These are phyloP conservation scores for Coniosporium tulheliwenetii DNA, from an alignment of 2,329 filamentous ascomycete genomes.

Conservation along the genomic window DNA sequence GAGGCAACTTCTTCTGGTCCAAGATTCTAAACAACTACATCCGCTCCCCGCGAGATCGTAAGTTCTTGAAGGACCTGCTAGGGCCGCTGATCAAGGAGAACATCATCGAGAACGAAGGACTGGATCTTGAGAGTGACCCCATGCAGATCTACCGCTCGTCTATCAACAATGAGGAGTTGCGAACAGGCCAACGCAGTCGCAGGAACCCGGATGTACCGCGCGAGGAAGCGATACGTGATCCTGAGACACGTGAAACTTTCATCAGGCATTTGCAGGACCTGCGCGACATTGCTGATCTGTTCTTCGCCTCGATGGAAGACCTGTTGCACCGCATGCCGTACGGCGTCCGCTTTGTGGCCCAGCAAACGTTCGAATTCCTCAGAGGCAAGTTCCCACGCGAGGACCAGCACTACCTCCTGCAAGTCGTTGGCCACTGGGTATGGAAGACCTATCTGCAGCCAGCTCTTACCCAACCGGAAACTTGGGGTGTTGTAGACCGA, in stretches of 20 bases:
- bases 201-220: conserved; percentile 73
- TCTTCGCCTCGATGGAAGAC: conserved; percentile 69
- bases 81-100: conserved; percentile 78
- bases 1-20: conserved; percentile 86
- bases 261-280: conserved; percentile 90
- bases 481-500: conserved; percentile 83
- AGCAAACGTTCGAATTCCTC: conserved; percentile 71
- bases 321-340: conserved; percentile 80
- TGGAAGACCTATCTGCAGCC: conserved; percentile 92
- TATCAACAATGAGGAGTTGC: conserved; percentile 93
- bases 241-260: conserved; percentile 81
- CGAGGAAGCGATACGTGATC: conserved; percentile 89
- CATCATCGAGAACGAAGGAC: conserved; percentile 76
- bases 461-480: conserved; percentile 76
- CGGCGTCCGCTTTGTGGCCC: conserved; percentile 73
- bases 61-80: conserved; percentile 76
- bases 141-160: conserved; percentile 92
- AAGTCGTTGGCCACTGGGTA: conserved; percentile 77
- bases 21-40: conserved; percentile 79
- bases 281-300: conserved; percentile 85
- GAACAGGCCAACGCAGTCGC: conserved; percentile 70
- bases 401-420: conserved; percentile 59
- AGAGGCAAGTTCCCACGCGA: conserved; percentile 66
- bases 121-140: conserved; percentile 92
- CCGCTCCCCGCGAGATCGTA: conserved; percentile 79